Conservation (phyloP, 768 basidiomycete genomes). For the Cubamyces lactineus region DNA sequence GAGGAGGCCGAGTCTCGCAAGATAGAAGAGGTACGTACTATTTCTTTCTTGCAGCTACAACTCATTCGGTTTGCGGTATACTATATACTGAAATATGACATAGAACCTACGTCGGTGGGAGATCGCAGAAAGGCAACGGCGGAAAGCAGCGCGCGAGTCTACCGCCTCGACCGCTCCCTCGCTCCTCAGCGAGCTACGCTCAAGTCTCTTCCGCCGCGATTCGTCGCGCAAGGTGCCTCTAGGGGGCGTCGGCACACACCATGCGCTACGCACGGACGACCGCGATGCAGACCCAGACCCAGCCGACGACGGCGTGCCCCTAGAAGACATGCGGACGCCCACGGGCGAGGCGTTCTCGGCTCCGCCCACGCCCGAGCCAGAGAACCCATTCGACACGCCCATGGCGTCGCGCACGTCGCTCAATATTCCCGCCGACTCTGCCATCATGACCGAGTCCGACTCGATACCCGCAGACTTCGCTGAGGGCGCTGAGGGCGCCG, state of each 20-base stretch:
- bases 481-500: slow-evolving; percentile 29
- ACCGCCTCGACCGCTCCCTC: slow-evolving; percentile 41
- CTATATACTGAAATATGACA: too few species aligned
- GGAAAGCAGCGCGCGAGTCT: slow-evolving; percentile 73
- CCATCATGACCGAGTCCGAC: slow-evolving; percentile 33
- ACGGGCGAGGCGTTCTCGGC: slow-evolving; percentile 37
- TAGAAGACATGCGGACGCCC: slow-evolving; percentile 51
- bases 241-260: slow-evolving; percentile 49
- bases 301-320: slow-evolving; percentile 43
- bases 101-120: slow-evolving; percentile 84
- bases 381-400: slow-evolving; percentile 47
- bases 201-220: slow-evolving; percentile 59
- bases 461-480: slow-evolving; percentile 9
- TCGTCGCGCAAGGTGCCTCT: slow-evolving; percentile 27
- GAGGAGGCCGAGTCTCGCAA: slow-evolving; percentile 68
- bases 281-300: slow-evolving; percentile 28
- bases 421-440: slow-evolving; percentile 34
- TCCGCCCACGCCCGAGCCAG: slow-evolving; percentile 42
- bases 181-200: slow-evolving; percentile 58
- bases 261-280: slow-evolving; percentile 46
- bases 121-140: slow-evolving; percentile 70
- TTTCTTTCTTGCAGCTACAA: not conserved
- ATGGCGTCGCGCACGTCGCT: slow-evolving; percentile 56
- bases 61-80: not conserved
- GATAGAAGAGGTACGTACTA: slow-evolving; percentile 65